A percentile compares a stretch with the other conserved stretches of the same genome.
These are phyloP conservation scores for Aspergillus sparsus DNA, from an alignment of 495 filamentous ascomycete genomes.

Conservation along the genomic window DNA sequence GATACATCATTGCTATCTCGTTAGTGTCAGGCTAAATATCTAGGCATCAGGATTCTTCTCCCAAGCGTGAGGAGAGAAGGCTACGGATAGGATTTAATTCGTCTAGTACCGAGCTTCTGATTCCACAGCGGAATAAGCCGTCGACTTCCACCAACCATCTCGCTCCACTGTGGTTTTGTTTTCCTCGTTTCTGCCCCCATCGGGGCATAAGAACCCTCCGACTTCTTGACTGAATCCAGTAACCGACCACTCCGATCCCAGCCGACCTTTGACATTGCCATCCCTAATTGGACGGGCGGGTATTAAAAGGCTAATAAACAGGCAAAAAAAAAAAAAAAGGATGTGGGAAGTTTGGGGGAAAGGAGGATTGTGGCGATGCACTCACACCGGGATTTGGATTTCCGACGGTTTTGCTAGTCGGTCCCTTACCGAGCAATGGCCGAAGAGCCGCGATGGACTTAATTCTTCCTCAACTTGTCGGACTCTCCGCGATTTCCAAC, in stretches of 20 bases:
- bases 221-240: neutral
- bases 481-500: neutral
- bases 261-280: neutral
- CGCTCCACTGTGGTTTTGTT: neutral
- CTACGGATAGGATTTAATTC: no score
- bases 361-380: slow-evolving; percentile 6
- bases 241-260: slow-evolving; percentile 2
- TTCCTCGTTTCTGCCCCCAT: neutral
- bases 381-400: neutral
- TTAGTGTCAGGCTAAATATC: no score
- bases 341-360: no score
- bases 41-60: no score
- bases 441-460: slow-evolving; percentile 4
- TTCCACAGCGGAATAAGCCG: no score
- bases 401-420: neutral
- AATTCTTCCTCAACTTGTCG: neutral
- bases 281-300: slow-evolving; percentile 2
- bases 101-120: no score
- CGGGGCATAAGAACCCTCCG: neutral
- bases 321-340: no score
- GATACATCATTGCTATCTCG: no score
- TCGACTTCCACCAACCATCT: no score
- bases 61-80: no score
- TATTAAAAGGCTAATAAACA: slow-evolving; percentile 16
- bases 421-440: slow-evolving; percentile 12